These are phyloP conservation scores for Platanthera zijinensis DNA, from an alignment of 106 monocot genomes.

Conservation along the genomic window DNA sequence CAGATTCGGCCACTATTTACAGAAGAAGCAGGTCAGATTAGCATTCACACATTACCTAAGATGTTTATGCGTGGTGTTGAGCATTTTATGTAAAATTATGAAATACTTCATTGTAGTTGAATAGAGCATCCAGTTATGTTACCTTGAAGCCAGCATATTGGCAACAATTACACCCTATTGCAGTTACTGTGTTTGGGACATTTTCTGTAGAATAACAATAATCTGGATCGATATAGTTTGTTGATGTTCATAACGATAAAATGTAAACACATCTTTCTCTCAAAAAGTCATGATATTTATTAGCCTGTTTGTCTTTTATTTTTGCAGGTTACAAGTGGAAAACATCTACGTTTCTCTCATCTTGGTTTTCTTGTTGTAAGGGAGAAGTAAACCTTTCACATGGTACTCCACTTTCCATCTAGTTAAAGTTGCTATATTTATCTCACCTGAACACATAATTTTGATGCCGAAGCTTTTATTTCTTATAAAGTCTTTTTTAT, in stretches of 20 bases:
- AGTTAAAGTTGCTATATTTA: not conserved
- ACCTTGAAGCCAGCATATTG: not conserved
- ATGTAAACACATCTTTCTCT: not conserved
- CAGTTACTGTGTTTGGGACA: not conserved
- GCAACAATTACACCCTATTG: not conserved
- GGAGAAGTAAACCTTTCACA: conserved; percentile 35
- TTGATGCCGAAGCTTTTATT: not conserved
- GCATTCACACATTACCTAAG: not conserved
- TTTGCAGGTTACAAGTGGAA: conserved; percentile 45
- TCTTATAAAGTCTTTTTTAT: not conserved
- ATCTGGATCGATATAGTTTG: not conserved
- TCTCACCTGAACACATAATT: not conserved
- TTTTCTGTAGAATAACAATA: not conserved
- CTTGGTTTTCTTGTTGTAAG: conserved; percentile 44
- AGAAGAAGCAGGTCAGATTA: conserved; percentile 45
- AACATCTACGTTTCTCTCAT: conserved; percentile 30
- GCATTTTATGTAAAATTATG: not conserved
- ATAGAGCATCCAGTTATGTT: not conserved
- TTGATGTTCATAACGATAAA: not conserved
- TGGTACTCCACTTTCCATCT: conserved; percentile 27
- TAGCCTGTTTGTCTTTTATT: not conserved
- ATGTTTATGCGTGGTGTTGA: not conserved
- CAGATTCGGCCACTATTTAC: conserved; percentile 44
- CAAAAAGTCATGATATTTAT: not conserved
- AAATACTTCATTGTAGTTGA: not conserved